A percentile compares a stretch with the other conserved stretches of the same genome.
These are phyloP conservation scores for Colletotrichum siamense DNA, from an alignment of 2,329 filamentous ascomycete genomes.

Conservation along the genomic window DNA sequence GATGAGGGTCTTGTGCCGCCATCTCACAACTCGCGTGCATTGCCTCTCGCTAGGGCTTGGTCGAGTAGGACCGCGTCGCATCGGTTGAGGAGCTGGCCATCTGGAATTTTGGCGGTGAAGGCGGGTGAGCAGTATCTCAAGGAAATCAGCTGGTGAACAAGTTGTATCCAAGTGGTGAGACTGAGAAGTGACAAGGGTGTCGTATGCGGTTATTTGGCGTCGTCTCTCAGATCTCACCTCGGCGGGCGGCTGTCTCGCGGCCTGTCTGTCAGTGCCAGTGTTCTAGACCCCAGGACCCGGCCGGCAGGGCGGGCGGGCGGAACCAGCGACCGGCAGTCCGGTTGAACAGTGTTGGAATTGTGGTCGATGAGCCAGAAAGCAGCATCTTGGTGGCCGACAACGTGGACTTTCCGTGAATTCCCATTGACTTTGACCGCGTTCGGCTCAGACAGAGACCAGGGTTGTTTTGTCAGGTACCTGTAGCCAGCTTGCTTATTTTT, in stretches of 20 bases:
- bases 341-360: neutral
- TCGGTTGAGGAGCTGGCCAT: neutral
- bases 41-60: neutral
- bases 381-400: neutral
- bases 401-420: neutral
- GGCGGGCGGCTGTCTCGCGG: neutral
- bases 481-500: neutral
- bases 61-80: neutral
- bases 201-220: neutral
- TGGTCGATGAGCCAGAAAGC: neutral
- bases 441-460: neutral
- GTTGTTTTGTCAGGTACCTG: neutral
- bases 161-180: constrained; percentile 9
- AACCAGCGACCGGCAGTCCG: constrained; percentile 6
- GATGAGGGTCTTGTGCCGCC: constrained; percentile 15
- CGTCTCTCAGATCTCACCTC: neutral
- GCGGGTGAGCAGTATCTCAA: neutral
- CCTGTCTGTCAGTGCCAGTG: neutral
- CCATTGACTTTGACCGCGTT: neutral
- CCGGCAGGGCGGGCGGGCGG: neutral
- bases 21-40: constrained; percentile 19
- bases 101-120: constrained; percentile 10
- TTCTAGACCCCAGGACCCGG: neutral
- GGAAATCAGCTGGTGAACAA: neutral
- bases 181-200: neutral